Evolutionary conservation across 768 basidiomycete genomes (phyloP), one percentile per base, ranked within the genome.

Genomic region (Phylloporus arenicola): DNA sequence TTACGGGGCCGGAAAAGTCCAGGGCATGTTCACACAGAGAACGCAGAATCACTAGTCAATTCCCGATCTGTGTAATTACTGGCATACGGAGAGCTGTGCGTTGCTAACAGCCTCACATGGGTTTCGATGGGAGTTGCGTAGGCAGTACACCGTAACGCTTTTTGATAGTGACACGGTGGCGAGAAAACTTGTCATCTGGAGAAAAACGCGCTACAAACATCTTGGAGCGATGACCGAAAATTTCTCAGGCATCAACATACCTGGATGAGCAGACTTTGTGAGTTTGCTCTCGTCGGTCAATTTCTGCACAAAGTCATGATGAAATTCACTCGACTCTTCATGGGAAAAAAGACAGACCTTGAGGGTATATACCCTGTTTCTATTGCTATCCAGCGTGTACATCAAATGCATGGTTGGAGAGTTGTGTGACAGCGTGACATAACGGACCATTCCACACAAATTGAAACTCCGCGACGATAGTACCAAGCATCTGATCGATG

Each of bases 151-250:
- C 83, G 64, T 85, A 88, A 64, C 95, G 83, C 73, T 91, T 92
- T 77, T 98, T 98, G 64, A 97, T 85, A 6, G 92, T 96, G 53
- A 98, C 93, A 53, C 96, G 88, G 65, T 99, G 95, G 55, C 93
- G 81, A 54, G 93, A 95, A 73, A 95, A 98, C 75, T 98, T 98
- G 81, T 98, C 95, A 69, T 99, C 96, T 11, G 95, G 95, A 13
- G 95, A 97, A 72, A 98, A 98, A 35, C 96, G 92, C 14, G 95
- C 95, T 96, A 51, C 35, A n/a, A 13, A 13, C 10, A 13, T 13
- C 14, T 1, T 50, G 42, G 35, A 39, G 29, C 16, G 45, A 24
- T 43, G 8, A 8, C 41, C 51, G 27, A 14, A 29, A n/a, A 16
- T 3, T n/a, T 22, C 19, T 14, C 4, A 25, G 2, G 10, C 17